A percentile compares a stretch with the other conserved stretches of the same genome.
phyloP scores from a whole-genome alignment of 805 yeast genomes.

The Cyberlindnera maclurae region DNA sequence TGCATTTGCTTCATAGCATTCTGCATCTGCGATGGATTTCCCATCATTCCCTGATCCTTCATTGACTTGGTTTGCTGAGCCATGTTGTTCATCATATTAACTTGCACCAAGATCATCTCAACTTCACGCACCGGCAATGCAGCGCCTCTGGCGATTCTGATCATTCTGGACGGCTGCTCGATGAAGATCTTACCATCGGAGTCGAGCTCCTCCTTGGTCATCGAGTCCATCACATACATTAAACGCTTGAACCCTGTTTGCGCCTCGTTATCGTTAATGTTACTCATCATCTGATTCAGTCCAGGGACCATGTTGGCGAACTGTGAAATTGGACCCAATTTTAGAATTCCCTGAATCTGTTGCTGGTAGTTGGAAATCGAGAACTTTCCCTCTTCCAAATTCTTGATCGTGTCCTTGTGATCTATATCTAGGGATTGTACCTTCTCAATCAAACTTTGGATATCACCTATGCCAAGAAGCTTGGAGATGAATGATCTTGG shows the following conservation, averaged over 20 bases:
- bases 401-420: constrained; percentile 85
- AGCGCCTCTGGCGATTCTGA: constrained; percentile 89
- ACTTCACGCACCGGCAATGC: constrained; percentile 91
- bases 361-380: constrained; percentile 87
- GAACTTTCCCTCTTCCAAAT: constrained; percentile 91
- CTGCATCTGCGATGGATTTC: constrained; percentile 39
- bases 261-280: constrained; percentile 89
- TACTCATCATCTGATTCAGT: constrained; percentile 78
- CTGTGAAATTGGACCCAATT: constrained; percentile 94
- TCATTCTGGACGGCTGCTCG: constrained; percentile 76
- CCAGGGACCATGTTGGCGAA: constrained; percentile 95
- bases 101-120: constrained; percentile 86
- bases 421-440: constrained; percentile 82
- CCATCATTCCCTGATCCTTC: constrained; percentile 18
- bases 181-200: constrained; percentile 79
- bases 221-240: constrained; percentile 90
- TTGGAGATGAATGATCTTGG: constrained; percentile 89
- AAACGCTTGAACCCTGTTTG: constrained; percentile 75
- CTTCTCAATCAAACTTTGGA: constrained; percentile 90
- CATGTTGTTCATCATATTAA: constrained; percentile 90
- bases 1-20: constrained; percentile 55
- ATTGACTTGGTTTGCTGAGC: constrained; percentile 56
- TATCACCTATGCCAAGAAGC: constrained; percentile 90
- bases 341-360: constrained; percentile 90
- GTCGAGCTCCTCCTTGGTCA: constrained; percentile 88